Percentiles rank a stretch among this genome's conserved stretches.
Evolutionary conservation across 306 rosid species (phyloP).

Genomic region (Abrus precatorius): DNA sequence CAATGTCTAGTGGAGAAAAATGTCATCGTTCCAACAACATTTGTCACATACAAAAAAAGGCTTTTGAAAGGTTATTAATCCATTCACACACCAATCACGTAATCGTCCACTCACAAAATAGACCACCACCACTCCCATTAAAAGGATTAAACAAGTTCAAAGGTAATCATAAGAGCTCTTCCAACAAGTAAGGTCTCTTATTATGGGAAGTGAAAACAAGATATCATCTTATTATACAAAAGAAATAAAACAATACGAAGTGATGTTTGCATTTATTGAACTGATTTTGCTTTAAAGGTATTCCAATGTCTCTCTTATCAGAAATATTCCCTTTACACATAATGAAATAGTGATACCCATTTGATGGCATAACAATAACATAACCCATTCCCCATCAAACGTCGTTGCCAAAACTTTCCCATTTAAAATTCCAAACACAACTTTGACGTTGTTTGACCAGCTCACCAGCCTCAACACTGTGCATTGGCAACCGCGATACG

Average conservation of each 20-base stretch:
- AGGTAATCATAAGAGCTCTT: neutral
- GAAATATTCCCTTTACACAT: neutral
- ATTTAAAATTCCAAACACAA: neutral
- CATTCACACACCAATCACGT: neutral
- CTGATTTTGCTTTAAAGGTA: slow-evolving; percentile 1
- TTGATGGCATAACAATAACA: neutral
- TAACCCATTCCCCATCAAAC: neutral
- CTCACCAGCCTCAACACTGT: neutral
- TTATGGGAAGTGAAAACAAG: neutral
- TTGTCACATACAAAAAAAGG: slow-evolving; percentile 20
- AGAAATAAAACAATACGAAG: neutral
- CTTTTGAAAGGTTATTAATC: neutral
- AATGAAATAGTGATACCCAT: neutral
- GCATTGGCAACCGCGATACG: neutral
- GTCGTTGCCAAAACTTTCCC: neutral
- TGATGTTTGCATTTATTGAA: neutral
- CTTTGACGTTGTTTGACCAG: slow-evolving; percentile 24
- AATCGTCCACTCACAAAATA: slow-evolving; percentile 15
- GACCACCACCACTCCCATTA: neutral
- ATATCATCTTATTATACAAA: neutral
- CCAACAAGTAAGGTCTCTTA: no score
- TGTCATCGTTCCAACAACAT: slow-evolving; percentile 47
- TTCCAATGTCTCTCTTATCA: neutral
- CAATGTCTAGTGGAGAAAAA: slow-evolving; percentile 33
- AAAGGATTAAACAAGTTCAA: neutral